Percentiles rank a stretch among this genome's conserved stretches.
Conservation (phyloP, 108 stramenopile genomes). For the Pelagomonas calceolata region DNA sequence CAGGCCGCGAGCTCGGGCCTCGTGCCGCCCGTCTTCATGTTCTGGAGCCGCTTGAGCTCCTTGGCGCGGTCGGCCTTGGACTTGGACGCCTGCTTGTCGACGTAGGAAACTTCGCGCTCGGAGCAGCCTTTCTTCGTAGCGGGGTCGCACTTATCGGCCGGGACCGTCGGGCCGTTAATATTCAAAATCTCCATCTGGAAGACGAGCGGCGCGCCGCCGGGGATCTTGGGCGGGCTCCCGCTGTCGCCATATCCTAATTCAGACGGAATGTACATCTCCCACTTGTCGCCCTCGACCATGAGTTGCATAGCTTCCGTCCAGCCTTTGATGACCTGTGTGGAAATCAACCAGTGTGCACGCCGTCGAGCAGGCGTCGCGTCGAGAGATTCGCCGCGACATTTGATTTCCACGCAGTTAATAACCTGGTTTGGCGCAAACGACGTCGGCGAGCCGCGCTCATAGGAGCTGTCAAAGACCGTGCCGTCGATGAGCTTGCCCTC, state of each 20-base stretch:
- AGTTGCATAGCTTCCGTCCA: conserved; percentile 87
- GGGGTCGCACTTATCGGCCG: background rate
- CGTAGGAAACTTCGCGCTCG: background rate
- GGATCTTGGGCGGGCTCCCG: conserved; percentile 58
- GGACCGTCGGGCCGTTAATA: conserved; percentile 35
- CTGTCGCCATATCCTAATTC: conserved; percentile 79
- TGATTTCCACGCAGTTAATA: too few relatives aligned
- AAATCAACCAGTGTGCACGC: too few relatives aligned
- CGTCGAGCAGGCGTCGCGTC: too few relatives aligned
- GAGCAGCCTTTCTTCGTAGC: background rate
- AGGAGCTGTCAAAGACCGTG: conserved; percentile 68
- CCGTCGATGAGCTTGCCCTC: conserved; percentile 75
- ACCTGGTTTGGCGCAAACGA: conserved; percentile 84
- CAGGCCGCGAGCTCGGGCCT: background rate
- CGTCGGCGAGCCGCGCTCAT: conserved; percentile 67
- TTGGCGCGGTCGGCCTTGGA: background rate
- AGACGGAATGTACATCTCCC: conserved; percentile 86
- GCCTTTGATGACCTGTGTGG: conserved; percentile 28
- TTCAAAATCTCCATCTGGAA: conserved; percentile 80
- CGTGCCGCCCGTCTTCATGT: background rate
- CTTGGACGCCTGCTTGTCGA: background rate
- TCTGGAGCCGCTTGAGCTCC: background rate
- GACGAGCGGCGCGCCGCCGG: conserved; percentile 59
- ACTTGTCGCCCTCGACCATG: conserved; percentile 91
- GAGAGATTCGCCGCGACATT: too few relatives aligned